A percentile compares a stretch with the other conserved stretches of the same genome.
These are phyloP conservation scores for Fusarium pseudonygamai DNA, from an alignment of 2,329 filamentous ascomycete genomes.

Conservation along the genomic window DNA sequence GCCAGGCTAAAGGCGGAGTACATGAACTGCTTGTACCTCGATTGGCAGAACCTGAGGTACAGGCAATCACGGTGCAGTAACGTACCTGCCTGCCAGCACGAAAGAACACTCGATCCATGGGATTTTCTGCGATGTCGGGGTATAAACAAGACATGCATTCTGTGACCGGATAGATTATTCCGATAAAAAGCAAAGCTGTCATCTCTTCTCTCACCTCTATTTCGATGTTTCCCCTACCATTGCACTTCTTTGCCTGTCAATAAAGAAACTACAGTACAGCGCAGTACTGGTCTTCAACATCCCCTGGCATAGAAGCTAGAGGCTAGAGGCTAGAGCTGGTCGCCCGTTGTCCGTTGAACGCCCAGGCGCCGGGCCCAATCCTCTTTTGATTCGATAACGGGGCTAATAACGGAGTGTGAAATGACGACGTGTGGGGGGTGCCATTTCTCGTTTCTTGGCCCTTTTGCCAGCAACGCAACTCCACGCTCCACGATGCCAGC, in stretches of 20 bases:
- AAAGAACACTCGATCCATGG: neutral
- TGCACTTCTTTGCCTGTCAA: neutral
- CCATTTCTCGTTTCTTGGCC: constrained; percentile 34
- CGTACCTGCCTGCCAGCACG: neutral
- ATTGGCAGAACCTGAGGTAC: neutral
- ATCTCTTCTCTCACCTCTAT: neutral
- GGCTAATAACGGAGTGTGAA: constrained; percentile 43
- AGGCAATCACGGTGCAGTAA: constrained; percentile 14
- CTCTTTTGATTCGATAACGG: constrained; percentile 43
- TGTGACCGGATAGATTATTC: constrained; percentile 10
- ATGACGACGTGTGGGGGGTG: constrained; percentile 44
- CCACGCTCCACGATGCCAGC: constrained; percentile 30
- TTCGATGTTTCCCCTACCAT: neutral
- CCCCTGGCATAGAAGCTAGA: constrained; percentile 7
- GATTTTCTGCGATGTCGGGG: neutral
- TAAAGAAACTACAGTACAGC: neutral
- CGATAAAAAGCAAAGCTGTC: neutral
- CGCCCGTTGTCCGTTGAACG: constrained; percentile 39
- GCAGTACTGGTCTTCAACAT: neutral
- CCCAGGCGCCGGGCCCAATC: constrained; percentile 30
- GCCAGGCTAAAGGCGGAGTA: constrained; percentile 29
- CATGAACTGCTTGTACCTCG: constrained; percentile 18
- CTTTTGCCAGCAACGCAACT: constrained; percentile 32
- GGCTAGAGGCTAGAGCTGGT: constrained; percentile 18
- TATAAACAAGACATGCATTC: constrained; percentile 17